phyloP scores from a whole-genome alignment of 306 rosid genomes.

The Acmispon strigosus region DNA sequence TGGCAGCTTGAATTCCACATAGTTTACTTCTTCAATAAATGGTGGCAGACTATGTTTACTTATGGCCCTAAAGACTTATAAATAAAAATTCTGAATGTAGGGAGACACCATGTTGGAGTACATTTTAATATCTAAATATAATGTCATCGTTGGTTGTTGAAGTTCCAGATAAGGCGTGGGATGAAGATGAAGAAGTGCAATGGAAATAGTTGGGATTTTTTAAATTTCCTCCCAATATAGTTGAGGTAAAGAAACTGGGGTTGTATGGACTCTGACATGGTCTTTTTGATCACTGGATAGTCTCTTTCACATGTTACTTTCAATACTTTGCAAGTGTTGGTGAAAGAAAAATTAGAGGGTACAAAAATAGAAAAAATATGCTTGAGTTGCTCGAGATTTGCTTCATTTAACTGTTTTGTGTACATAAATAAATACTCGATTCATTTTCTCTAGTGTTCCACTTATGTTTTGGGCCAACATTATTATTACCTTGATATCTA shows the following conservation, averaged over 20 bases:
- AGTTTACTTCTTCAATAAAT: slow-evolving; percentile 6
- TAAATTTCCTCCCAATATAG: neutral
- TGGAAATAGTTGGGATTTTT: neutral
- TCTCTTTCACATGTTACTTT: neutral
- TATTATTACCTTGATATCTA: no score
- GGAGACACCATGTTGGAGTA: slow-evolving; percentile 16
- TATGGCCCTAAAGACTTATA: neutral
- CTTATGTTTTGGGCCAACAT: neutral
- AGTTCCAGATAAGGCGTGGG: neutral
- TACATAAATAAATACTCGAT: neutral
- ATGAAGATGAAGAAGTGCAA: slow-evolving; percentile 6
- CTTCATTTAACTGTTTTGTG: neutral
- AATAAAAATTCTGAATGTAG: neutral
- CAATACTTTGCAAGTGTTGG: neutral
- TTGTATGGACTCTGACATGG: neutral
- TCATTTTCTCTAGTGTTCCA: neutral
- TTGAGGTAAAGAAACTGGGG: neutral
- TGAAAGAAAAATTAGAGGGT: neutral
- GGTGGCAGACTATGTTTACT: neutral
- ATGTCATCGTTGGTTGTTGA: neutral
- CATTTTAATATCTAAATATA: slow-evolving; percentile 14
- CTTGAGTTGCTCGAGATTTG: neutral
- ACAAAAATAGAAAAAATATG: neutral
- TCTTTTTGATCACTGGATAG: neutral
- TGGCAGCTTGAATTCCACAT: slow-evolving; percentile 28